phyloP scores from a whole-genome alignment of 768 basidiomycete species.

The Panaeolus cyanescens region DNA sequence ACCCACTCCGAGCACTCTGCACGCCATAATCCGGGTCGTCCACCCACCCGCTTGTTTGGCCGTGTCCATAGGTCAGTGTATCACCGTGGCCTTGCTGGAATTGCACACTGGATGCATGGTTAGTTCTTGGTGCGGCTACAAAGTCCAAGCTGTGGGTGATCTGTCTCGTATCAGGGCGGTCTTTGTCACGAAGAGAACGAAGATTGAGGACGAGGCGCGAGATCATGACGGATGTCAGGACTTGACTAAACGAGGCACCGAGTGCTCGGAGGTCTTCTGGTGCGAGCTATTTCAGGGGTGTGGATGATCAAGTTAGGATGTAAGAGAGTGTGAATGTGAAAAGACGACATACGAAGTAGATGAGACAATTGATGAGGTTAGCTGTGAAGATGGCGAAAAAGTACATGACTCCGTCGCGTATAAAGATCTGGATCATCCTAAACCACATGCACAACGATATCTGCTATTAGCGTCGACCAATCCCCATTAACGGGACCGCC shows the following conservation, averaged over 20 bases:
- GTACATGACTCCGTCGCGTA: slow-evolving; percentile 29
- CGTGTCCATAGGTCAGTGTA: background rate
- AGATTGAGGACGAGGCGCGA: slow-evolving; percentile 31
- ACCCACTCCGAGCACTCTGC: background rate
- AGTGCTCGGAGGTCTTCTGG: slow-evolving; percentile 24
- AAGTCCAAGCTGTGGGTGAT: background rate
- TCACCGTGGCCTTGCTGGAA: background rate
- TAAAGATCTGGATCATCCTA: slow-evolving; percentile 23
- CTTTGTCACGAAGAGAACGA: slow-evolving; percentile 12
- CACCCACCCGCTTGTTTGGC: background rate
- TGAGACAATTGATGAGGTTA: slow-evolving; percentile 25
- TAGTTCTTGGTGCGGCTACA: background rate
- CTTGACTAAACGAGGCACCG: slow-evolving; percentile 29
- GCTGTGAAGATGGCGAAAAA: slow-evolving; percentile 27
- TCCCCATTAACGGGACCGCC: too few species aligned
- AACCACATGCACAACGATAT: background rate
- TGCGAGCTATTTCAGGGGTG: slow-evolving; percentile 15
- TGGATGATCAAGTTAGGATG: background rate
- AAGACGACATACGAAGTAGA: slow-evolving; percentile 24
- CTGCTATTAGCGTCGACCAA: background rate
- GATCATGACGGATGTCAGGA: slow-evolving; percentile 25
- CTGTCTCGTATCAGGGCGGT: background rate
- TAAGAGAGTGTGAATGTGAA: background rate
- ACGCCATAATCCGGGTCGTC: background rate
- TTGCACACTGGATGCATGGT: background rate